Evolutionary conservation across 768 basidiomycete genomes (phyloP), one percentile per base, ranked within the genome.

Genomic region (Cystofilobasidium bisporidii): DNA sequence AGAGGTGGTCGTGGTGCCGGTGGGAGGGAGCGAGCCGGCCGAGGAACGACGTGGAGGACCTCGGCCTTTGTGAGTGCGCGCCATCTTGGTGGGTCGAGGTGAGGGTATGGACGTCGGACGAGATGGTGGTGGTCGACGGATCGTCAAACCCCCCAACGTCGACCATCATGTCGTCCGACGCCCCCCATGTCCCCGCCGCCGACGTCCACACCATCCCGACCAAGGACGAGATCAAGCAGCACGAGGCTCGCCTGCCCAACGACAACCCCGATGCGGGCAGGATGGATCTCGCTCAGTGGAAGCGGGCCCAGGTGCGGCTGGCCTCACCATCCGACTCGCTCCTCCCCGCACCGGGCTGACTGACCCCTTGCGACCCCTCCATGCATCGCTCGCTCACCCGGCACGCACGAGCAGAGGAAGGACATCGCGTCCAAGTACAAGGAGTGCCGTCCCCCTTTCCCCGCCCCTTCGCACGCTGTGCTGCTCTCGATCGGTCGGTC

Each of bases 401-500:
- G 26, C 3, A 32, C 28, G 28, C 28, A 2, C 9, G 26, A 28
- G 48, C 53, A 56, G 53, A 56, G 32, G 14, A 56, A 56, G 53
- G 53, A 56, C 53, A 32, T 56, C 20, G 53, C 53, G 28, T 56
- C 53, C 26, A 56, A 56, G 53, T 56, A 56, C 53, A 56, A 56
- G 20, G 53, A 56, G 53, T 56, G 30, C 53, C 53, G 15, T 15
- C 17, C 50, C 18, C 26, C 26, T 8, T 9, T 20, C 12, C 18
- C 5, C 30, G 40, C 9, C 17, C 40, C 10, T 9, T 41, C 10
- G 17, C 10, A 41, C 10, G 40, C 40, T 41, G 43, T 22, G 8
- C 6, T 36, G 6, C 6, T 36, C 43, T 22, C 43, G 43, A 43
- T 15, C 43, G 14, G 43, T 8, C 20, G 10, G 43, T 43, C 20